These are phyloP conservation scores for Alternaria arborescens DNA, from an alignment of 2,329 filamentous ascomycete genomes.

Conservation along the genomic window DNA sequence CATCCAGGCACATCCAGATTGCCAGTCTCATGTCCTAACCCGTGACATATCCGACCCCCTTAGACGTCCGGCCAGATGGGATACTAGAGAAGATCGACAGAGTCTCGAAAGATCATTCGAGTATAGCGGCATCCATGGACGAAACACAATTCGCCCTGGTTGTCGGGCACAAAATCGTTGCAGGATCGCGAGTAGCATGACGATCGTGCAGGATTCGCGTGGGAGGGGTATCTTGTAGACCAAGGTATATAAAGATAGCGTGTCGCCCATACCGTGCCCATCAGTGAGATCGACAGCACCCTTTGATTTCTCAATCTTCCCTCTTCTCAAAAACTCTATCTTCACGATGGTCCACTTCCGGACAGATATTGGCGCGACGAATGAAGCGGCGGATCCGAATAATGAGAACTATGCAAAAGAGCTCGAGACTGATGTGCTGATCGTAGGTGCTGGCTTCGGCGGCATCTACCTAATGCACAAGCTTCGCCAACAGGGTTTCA, in stretches of 20 bases:
- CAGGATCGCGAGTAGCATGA: slow-evolving; percentile 9
- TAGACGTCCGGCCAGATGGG: slow-evolving; percentile 25
- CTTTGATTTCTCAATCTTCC: not conserved
- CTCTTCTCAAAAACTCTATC: not conserved
- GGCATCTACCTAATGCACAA: slow-evolving; percentile 55
- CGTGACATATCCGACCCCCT: slow-evolving; percentile 15
- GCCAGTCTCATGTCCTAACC: not conserved
- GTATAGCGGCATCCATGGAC: slow-evolving; percentile 4
- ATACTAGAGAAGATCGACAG: slow-evolving; percentile 4
- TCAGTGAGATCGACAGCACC: slow-evolving; percentile 5
- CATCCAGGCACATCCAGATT: not conserved
- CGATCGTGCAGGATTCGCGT: slow-evolving; percentile 20
- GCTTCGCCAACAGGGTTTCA: slow-evolving; percentile 51
- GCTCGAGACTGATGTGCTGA: slow-evolving; percentile 49
- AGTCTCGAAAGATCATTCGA: not conserved
- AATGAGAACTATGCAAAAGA: slow-evolving; percentile 48
- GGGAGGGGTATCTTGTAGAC: slow-evolving; percentile 23
- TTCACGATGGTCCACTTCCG: slow-evolving; percentile 42
- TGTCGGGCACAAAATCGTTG: slow-evolving; percentile 5
- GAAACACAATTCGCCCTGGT: slow-evolving; percentile 3
- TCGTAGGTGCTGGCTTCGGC: slow-evolving; percentile 54
- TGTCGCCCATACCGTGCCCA: not conserved
- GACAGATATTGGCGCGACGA: slow-evolving; percentile 43
- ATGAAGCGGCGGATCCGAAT: slow-evolving; percentile 23
- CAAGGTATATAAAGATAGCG: slow-evolving; percentile 30